phyloP scores from a whole-genome alignment of 495 filamentous ascomycete species.

The Penicillium argentinense region DNA sequence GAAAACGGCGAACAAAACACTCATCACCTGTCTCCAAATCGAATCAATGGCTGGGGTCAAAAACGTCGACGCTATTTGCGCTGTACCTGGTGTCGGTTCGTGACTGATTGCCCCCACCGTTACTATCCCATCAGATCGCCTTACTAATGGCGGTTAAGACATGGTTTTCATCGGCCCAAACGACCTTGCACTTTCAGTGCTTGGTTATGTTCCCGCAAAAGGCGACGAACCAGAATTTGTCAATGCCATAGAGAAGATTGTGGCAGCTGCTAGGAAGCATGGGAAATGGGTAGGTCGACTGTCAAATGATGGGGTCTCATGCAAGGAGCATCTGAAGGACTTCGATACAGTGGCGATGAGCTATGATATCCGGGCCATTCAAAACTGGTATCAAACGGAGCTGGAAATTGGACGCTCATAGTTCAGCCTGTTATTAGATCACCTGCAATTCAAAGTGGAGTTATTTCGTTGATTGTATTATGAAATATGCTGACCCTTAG shows the following conservation, averaged over 20 bases:
- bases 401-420: slow-evolving; percentile 25
- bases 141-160: slow-evolving; percentile 12
- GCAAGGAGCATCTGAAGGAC: slow-evolving; percentile 24
- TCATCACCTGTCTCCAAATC: slow-evolving; percentile 84
- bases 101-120: neutral
- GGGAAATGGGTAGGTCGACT: slow-evolving; percentile 35
- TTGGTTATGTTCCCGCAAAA: slow-evolving; percentile 28
- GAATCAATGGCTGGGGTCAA: slow-evolving; percentile 74
- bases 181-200: slow-evolving; percentile 26
- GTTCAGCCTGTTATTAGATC: no score
- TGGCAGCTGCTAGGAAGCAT: slow-evolving; percentile 28
- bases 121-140: no score
- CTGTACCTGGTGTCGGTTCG: slow-evolving; percentile 22
- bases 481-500: no score
- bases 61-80: slow-evolving; percentile 29
- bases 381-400: slow-evolving; percentile 38
- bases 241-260: slow-evolving; percentile 30
- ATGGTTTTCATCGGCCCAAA: slow-evolving; percentile 72
- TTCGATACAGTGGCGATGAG: slow-evolving; percentile 39
- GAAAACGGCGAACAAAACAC: slow-evolving; percentile 70
- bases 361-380: slow-evolving; percentile 36
- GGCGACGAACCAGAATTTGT: slow-evolving; percentile 34
- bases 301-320: slow-evolving; percentile 28
- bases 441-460: no score
- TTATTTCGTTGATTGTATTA: no score